Evolutionary conservation across 2,329 filamentous ascomycete species (phyloP).

Genomic region (Ophiosphaerella narmari): DNA sequence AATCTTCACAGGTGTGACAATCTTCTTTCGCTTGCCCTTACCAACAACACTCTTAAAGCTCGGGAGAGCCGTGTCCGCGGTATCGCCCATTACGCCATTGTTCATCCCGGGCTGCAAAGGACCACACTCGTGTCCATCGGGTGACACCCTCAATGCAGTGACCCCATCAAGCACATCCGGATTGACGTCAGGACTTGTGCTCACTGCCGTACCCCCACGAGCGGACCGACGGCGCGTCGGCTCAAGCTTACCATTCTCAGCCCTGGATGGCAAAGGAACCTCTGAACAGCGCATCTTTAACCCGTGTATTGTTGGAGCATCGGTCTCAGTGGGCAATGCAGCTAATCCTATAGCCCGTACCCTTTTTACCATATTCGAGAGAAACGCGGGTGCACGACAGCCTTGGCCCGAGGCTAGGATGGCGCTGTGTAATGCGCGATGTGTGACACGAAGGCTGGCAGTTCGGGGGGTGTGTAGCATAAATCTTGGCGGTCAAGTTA

Average conservation of each 20-base stretch:
- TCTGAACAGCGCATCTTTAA: constrained; percentile 25
- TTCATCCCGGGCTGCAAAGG: constrained; percentile 13
- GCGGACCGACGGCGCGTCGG: constrained; percentile 33
- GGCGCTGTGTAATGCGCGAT: constrained; percentile 21
- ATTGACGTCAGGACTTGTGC: constrained; percentile 43
- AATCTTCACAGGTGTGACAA: constrained; percentile 29
- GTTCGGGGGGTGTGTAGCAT: constrained; percentile 35
- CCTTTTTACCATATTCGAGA: constrained; percentile 36
- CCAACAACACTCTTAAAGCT: constrained; percentile 22
- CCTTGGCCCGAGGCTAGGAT: constrained; percentile 11
- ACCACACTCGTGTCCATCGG: constrained; percentile 43
- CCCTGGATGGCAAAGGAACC: constrained; percentile 30
- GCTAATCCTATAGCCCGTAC: constrained; percentile 33
- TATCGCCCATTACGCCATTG: constrained; percentile 3
- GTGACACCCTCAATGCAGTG: constrained; percentile 50
- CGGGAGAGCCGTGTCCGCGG: constrained; percentile 17
- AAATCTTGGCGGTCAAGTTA: constrained; percentile 20
- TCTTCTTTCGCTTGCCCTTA: constrained; percentile 33
- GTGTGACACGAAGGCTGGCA: constrained; percentile 21
- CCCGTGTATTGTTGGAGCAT: constrained; percentile 4
- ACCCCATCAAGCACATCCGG: constrained; percentile 50
- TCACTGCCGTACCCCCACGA: constrained; percentile 24
- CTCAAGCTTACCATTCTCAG: constrained; percentile 14
- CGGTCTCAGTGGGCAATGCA: constrained; percentile 12
- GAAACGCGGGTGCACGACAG: constrained; percentile 7